These are phyloP conservation scores for Plasmodium vivax DNA, from an alignment of 169 alveolate species.

Conservation along the genomic window DNA sequence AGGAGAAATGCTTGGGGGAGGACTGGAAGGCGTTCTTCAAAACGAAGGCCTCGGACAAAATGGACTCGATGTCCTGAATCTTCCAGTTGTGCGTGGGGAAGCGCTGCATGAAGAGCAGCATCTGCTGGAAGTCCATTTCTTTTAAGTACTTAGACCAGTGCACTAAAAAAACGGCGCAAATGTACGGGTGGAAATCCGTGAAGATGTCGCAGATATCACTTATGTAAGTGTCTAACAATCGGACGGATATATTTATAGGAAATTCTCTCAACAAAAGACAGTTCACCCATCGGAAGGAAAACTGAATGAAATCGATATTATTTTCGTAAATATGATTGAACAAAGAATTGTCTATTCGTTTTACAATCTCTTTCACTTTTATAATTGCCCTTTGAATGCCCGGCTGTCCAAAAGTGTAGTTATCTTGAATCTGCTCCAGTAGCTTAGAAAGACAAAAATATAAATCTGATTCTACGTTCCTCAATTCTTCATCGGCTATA, in stretches of 20 bases:
- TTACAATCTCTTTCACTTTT: constrained; percentile 91
- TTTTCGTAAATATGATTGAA: constrained; percentile 86
- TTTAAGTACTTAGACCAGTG: constrained; percentile 89
- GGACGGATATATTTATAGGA: constrained; percentile 82
- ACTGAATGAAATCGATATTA: constrained; percentile 90
- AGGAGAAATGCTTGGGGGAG: constrained; percentile 69
- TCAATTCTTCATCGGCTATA: constrained; percentile 79
- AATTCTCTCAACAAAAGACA: constrained; percentile 87
- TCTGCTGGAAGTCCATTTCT: constrained; percentile 91
- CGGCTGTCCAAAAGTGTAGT: constrained; percentile 94
- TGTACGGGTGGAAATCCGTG: constrained; percentile 91
- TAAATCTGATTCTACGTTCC: constrained; percentile 91
- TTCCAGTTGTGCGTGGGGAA: constrained; percentile 91
- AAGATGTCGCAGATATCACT: constrained; percentile 90
- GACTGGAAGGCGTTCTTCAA: constrained; percentile 69
- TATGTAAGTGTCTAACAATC: constrained; percentile 93
- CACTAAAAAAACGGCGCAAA: constrained; percentile 89
- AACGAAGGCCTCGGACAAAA: constrained; percentile 91
- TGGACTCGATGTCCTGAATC: constrained; percentile 90
- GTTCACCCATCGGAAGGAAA: constrained; percentile 94
- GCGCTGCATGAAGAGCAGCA: constrained; percentile 90
- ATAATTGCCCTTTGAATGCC: constrained; percentile 93
- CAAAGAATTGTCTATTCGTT: constrained; percentile 89
- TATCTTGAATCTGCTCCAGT: constrained; percentile 92
- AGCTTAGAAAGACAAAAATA: constrained; percentile 93